phyloP scores from a whole-genome alignment of 2,329 filamentous ascomycete genomes.

The Keithomyces neogunnii region DNA sequence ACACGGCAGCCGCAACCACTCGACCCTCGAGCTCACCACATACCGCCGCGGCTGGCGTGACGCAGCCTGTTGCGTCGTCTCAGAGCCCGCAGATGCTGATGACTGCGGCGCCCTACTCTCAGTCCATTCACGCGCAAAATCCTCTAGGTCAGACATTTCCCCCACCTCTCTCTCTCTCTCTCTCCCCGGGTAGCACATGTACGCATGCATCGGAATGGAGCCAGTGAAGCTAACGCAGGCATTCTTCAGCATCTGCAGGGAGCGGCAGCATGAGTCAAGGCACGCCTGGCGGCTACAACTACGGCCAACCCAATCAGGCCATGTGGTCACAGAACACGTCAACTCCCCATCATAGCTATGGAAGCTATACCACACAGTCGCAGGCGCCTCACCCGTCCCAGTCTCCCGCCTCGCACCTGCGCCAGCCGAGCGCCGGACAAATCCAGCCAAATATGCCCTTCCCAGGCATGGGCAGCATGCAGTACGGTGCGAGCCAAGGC shows the following conservation, averaged over 20 bases:
- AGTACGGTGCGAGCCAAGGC: slow-evolving; percentile 46
- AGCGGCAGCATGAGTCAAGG: slow-evolving; percentile 42
- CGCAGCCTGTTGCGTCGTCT: slow-evolving; percentile 48
- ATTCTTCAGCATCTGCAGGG: slow-evolving; percentile 38
- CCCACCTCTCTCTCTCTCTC: slow-evolving; percentile 14
- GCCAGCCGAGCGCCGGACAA: slow-evolving; percentile 46
- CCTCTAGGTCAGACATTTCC: slow-evolving; percentile 54
- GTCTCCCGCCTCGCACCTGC: slow-evolving; percentile 51
- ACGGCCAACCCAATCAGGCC: slow-evolving; percentile 41
- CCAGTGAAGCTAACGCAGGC: background rate
- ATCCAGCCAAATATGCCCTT: slow-evolving; percentile 54
- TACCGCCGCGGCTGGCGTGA: slow-evolving; percentile 42
- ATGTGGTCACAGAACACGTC: slow-evolving; percentile 64
- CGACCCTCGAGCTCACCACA: slow-evolving; percentile 52
- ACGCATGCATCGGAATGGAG: background rate
- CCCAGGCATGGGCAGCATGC: slow-evolving; percentile 53
- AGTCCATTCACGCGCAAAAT: slow-evolving; percentile 62
- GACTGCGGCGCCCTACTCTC: slow-evolving; percentile 58
- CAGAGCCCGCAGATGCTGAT: slow-evolving; percentile 61
- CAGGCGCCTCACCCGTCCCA: slow-evolving; percentile 44
- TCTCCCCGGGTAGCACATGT: background rate
- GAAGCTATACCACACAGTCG: slow-evolving; percentile 43
- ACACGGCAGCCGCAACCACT: slow-evolving; percentile 37
- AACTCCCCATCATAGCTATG: slow-evolving; percentile 48
- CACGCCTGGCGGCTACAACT: slow-evolving; percentile 54